Evolutionary conservation across 1,284 basidiomycete genomes (phyloP).

Genomic region (Leccinum insolens): DNA sequence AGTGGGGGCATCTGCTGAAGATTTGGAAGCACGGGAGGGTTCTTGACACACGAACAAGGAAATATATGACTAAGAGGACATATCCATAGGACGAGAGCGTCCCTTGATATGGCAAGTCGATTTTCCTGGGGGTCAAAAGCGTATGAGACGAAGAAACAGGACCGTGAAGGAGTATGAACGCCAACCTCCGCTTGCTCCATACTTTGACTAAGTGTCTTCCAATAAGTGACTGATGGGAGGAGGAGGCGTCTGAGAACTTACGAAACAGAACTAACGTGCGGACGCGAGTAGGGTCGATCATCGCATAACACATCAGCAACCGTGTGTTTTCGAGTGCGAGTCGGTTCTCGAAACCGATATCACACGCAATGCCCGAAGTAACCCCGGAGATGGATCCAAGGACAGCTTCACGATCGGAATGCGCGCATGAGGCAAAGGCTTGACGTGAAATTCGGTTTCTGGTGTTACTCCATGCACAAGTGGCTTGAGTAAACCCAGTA

Average conservation of each 20-base stretch:
- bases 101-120: constrained; percentile 97
- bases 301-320: constrained; percentile 95
- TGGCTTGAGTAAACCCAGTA: constrained; percentile 1
- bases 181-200: constrained; percentile 93
- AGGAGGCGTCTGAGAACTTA: constrained; percentile 47
- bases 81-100: constrained; percentile 98
- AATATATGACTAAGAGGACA: constrained; percentile 97
- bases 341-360: constrained; percentile 98
- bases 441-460: constrained; percentile 98
- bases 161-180: constrained; percentile 4
- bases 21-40: constrained; percentile 91
- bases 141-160: constrained; percentile 3
- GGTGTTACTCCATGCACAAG: constrained; percentile 10
- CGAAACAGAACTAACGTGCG: constrained; percentile 94
- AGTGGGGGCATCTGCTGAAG: constrained; percentile 87
- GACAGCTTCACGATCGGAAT: constrained; percentile 99
- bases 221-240: constrained; percentile 17
- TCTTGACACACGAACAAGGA: constrained; percentile 97
- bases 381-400: constrained; percentile 85
- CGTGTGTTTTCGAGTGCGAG: constrained; percentile 97
- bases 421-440: constrained; percentile 93
- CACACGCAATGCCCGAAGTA: constrained; percentile 92
- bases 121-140: constrained; percentile 65
- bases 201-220: constrained; percentile 78
- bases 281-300: constrained; percentile 93